phyloP scores from a whole-genome alignment of 2,329 filamentous ascomycete genomes.

The Colletotrichum eleusines region DNA sequence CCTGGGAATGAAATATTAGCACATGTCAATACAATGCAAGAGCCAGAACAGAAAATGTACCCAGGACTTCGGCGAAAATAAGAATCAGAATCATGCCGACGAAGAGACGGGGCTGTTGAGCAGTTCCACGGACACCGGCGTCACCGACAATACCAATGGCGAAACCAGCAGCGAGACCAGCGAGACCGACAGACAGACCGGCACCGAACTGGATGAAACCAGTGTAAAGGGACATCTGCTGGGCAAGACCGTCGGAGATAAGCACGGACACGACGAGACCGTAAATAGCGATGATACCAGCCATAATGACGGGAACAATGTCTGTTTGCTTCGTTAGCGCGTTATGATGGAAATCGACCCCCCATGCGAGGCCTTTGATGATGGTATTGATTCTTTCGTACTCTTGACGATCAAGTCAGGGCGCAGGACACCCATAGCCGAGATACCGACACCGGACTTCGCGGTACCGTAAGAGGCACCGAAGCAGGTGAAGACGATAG shows the following conservation, averaged over 20 bases:
- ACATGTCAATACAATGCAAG: neutral
- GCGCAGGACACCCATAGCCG: slow-evolving; percentile 96
- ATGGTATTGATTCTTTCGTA: slow-evolving; percentile 62
- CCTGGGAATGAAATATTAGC: slow-evolving; percentile 62
- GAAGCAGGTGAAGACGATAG: slow-evolving; percentile 96
- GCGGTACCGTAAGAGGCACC: slow-evolving; percentile 98
- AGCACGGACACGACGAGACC: slow-evolving; percentile 89
- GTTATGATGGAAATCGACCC: neutral
- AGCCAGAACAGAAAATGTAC: slow-evolving; percentile 63
- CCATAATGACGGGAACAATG: slow-evolving; percentile 99
- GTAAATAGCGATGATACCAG: slow-evolving; percentile 99
- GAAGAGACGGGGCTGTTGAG: slow-evolving; percentile 87
- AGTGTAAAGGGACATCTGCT: slow-evolving; percentile 80
- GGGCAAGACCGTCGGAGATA: slow-evolving; percentile 82
- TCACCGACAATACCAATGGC: slow-evolving; percentile 91
- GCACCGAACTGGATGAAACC: slow-evolving; percentile 89
- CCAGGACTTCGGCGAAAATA: slow-evolving; percentile 99
- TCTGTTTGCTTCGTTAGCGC: slow-evolving; percentile 65
- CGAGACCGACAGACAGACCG: slow-evolving; percentile 83
- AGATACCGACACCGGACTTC: slow-evolving; percentile 99
- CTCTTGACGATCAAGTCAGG: slow-evolving; percentile 99
- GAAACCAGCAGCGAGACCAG: slow-evolving; percentile 86
- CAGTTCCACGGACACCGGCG: slow-evolving; percentile 87
- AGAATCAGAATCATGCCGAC: slow-evolving; percentile 99
- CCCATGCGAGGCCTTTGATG: neutral